These are phyloP conservation scores for Pulicaria dysenterica DNA, from an alignment of 129 eudicot species.

Conservation along the genomic window DNA sequence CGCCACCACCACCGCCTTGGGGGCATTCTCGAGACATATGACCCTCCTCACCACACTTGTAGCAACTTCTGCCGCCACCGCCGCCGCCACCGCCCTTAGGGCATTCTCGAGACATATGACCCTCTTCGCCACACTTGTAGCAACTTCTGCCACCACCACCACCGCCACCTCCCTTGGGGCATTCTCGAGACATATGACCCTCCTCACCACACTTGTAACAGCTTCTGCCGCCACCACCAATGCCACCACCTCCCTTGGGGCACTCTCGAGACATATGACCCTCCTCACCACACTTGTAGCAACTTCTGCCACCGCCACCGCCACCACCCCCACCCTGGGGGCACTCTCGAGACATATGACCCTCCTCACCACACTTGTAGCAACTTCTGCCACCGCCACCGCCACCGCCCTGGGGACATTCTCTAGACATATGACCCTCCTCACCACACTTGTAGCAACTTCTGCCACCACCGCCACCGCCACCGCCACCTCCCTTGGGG, in stretches of 20 bases:
- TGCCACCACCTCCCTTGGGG: constrained; percentile 27
- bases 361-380: constrained; percentile 33
- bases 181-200: too few relatives aligned
- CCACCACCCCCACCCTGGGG: constrained; percentile 33
- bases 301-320: constrained; percentile 3
- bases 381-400: constrained; percentile 30
- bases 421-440: constrained; percentile 28
- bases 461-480: constrained; percentile 22
- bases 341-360: constrained; percentile 39
- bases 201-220: constrained; percentile 30
- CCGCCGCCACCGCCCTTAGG: constrained; percentile 32
- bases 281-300: constrained; percentile 22
- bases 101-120: constrained; percentile 39
- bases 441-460: constrained; percentile 31
- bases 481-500: constrained; percentile 28
- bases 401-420: constrained; percentile 33
- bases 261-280: constrained; percentile 38
- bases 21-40: constrained; percentile 37
- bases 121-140: constrained; percentile 35
- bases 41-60: constrained; percentile 26
- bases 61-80: constrained; percentile 14
- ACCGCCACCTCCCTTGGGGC: constrained; percentile 14
- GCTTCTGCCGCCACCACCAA: constrained; percentile 21
- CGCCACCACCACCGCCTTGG: constrained; percentile 32
- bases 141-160: constrained; percentile 28